Base-by-base conservation (phyloP, 768 basidiomycete species). In the Kwoniella shandongensis region DNA sequence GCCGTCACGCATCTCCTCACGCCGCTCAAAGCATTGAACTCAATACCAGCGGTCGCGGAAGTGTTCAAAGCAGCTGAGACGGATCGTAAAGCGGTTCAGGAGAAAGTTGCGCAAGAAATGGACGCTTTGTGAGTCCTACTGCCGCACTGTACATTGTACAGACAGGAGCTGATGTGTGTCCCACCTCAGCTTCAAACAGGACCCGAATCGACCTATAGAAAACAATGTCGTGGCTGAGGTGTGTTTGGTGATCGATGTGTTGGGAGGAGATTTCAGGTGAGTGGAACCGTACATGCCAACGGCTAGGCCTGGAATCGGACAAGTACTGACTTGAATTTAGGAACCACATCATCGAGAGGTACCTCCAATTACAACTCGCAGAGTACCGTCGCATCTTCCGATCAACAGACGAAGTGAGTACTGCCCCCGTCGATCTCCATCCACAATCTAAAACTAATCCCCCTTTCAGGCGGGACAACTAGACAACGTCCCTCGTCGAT, bases 351-450 rank as follows among this genome's bases (percentile, higher is more conserved):
- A 81, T 98, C 12, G 89, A 93, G 50, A 86, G 91, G 49, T 96
- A 96, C 68, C 86, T 90, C 20, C 84, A 87, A 10, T 81, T 93
- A 15, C 90, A 96, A 65, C 81, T 99, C 23, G 90, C 91, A 72
- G 96, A 98, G 73, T 99, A 98, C 73, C 86, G 92, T 11, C 86
- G 92, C 20, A 93, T 99, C 72, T 98, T 99, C 79, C 85, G 88
- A 46, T 84, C 88, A 6, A 86, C 86, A 4, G 92, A 96, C 62
- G 96, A 98, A 77, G 91, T 77, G 25, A 18, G 66, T 44, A 20
- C 1, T 50, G n/a, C n/a, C 41, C 22, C 13, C 13, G 6, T 32
- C 7, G 13, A 32, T 6, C 13, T 13, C 32, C 32, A 32, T 32
- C 7, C 32, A 32, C 32, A 6, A 13, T 32, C 11, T 41, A 26